Conservation (phyloP, 2,329 filamentous ascomycete species). For the Dothiorella sarmentorum region DNA sequence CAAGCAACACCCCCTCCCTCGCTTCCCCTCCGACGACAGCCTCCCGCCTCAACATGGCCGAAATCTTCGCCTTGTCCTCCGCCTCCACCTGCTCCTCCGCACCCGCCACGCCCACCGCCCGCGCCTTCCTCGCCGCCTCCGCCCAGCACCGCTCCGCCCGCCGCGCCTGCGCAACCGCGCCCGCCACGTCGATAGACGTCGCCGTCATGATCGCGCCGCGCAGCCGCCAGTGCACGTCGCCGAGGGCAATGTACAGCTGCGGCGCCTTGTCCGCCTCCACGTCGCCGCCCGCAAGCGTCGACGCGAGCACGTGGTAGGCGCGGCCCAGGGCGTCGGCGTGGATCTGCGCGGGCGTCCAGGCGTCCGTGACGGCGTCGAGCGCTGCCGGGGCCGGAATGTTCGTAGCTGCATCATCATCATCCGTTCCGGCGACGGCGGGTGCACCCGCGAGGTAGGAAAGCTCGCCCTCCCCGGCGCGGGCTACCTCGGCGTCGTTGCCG, state of each 20-base stretch:
- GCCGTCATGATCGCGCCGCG: background rate
- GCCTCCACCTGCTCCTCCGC: conserved; percentile 10
- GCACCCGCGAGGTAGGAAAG: conserved; percentile 55
- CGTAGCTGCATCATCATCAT: conserved; percentile 36
- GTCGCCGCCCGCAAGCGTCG: background rate
- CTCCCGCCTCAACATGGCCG: background rate
- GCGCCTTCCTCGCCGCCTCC: background rate
- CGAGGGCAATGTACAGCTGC: background rate
- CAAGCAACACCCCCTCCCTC: background rate
- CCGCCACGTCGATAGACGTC: background rate
- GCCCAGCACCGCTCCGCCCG: conserved; percentile 1
- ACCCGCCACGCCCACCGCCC: background rate
- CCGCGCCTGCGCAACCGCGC: conserved; percentile 1
- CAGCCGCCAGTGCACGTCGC: conserved; percentile 14
- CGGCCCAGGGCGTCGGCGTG: conserved; percentile 24
- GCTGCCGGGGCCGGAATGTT: background rate
- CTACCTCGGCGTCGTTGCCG: conserved; percentile 44
- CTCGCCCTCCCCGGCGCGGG: too few relatives aligned
- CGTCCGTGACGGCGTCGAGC: conserved; percentile 23
- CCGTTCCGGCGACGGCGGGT: conserved; percentile 54
- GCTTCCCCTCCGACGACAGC: background rate
- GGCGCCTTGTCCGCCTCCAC: background rate
- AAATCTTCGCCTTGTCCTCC: background rate
- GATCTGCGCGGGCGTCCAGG: conserved; percentile 21
- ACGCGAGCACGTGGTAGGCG: background rate